Conservation (phyloP, 164 flowering plant species). For the Vitis rupestris region DNA sequence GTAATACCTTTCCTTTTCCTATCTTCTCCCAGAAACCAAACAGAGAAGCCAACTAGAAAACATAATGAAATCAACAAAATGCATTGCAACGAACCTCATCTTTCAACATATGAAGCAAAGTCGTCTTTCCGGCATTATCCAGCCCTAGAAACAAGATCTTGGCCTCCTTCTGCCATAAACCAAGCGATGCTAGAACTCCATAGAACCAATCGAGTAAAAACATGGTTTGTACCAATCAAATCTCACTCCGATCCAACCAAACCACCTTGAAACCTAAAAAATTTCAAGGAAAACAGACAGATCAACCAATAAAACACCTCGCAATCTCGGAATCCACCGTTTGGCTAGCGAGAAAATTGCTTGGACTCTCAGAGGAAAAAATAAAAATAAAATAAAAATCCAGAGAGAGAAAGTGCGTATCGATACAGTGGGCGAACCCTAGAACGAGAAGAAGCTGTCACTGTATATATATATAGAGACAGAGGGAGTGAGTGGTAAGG, state of each 20-base stretch:
- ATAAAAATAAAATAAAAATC: not conserved
- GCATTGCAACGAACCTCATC: slow-evolving; percentile 26
- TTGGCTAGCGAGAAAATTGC: not conserved
- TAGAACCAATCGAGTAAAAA: slow-evolving; percentile 58
- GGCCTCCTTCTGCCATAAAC: slow-evolving; percentile 41
- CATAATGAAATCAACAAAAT: not conserved
- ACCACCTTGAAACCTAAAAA: not conserved
- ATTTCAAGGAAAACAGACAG: not conserved
- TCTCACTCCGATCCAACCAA: too few relatives aligned
- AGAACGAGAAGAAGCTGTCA: not conserved
- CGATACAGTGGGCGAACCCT: too few relatives aligned
- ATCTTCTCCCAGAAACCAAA: slow-evolving; percentile 1
- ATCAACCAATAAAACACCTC: slow-evolving; percentile 14
- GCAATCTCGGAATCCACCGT: slow-evolving; percentile 7
- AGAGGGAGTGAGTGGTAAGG: not conserved
- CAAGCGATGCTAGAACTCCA: slow-evolving; percentile 36
- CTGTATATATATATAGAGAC: not conserved
- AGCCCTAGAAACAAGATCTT: slow-evolving; percentile 41
- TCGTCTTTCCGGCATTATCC: slow-evolving; percentile 41
- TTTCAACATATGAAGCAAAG: slow-evolving; percentile 38
- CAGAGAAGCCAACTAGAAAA: not conserved
- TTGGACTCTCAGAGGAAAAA: not conserved
- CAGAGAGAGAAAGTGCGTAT: not conserved
- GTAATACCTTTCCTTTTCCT: not conserved
- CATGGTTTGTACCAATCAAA: slow-evolving; percentile 21